These are phyloP conservation scores for Cymbopogon citratus DNA, from an alignment of 176 grass and related monocot genomes.

Conservation along the genomic window DNA sequence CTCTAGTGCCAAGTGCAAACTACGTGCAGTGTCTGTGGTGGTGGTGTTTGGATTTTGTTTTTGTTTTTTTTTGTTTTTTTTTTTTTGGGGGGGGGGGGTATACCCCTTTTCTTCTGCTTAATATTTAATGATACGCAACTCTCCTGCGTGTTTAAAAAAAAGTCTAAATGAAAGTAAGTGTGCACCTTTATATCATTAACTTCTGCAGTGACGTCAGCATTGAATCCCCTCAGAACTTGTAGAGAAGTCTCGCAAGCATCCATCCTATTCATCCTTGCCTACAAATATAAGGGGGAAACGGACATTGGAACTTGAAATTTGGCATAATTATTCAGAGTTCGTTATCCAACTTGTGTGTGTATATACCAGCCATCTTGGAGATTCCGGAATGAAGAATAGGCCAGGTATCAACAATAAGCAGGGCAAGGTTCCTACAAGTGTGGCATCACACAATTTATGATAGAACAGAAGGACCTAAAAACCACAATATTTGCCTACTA, in stretches of 20 bases:
- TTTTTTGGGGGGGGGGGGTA: too few relatives aligned
- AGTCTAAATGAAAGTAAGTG: too few relatives aligned
- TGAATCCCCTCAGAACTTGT: slow-evolving; percentile 95
- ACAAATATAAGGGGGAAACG: background rate
- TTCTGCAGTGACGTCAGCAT: slow-evolving; percentile 76
- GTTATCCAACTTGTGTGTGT: background rate
- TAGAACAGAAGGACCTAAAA: background rate
- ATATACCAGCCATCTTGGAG: too few relatives aligned
- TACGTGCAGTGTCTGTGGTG: too few relatives aligned
- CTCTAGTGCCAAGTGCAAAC: too few relatives aligned
- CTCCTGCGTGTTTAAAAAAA: too few relatives aligned
- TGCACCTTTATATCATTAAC: slow-evolving; percentile 86
- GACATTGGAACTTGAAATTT: background rate
- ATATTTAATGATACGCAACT: too few relatives aligned
- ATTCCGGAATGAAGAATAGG: too few relatives aligned
- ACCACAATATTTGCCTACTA: background rate
- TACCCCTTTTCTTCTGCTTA: too few relatives aligned
- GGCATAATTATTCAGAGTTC: background rate
- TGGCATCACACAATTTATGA: slow-evolving; percentile 1
- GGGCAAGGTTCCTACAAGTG: background rate
- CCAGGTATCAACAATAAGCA: too few relatives aligned
- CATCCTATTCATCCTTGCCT: slow-evolving; percentile 93
- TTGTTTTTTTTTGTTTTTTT: too few relatives aligned
- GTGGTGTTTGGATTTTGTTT: too few relatives aligned
- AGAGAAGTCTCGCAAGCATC: slow-evolving; percentile 78